Percentiles rank a stretch among this genome's conserved stretches.
Conservation (phyloP, 805 yeast genomes). For the Yamadazyma insecticola region DNA sequence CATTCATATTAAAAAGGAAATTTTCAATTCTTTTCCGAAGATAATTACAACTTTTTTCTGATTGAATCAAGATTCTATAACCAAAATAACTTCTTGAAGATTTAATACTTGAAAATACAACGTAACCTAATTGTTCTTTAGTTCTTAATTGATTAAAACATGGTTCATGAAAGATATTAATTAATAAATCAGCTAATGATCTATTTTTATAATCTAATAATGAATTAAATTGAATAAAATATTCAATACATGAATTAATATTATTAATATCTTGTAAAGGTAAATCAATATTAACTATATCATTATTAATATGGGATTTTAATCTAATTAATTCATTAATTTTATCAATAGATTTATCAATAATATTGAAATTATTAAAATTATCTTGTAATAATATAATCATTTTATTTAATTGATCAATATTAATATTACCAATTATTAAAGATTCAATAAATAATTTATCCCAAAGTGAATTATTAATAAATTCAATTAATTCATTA, state of each 20-base stretch:
- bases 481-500: constrained; percentile 48
- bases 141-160: constrained; percentile 88
- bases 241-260: constrained; percentile 80
- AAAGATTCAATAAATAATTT: constrained; percentile 67
- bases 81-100: constrained; percentile 70
- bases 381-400: constrained; percentile 13
- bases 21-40: constrained; percentile 72
- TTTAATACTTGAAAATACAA: constrained; percentile 76
- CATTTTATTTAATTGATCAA: constrained; percentile 38
- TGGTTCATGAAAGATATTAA: constrained; percentile 78
- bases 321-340: constrained; percentile 15
- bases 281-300: constrained; percentile 5
- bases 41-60: constrained; percentile 72
- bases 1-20: constrained; percentile 50
- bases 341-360: constrained; percentile 33
- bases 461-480: constrained; percentile 41
- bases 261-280: constrained; percentile 30
- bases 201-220: constrained; percentile 22
- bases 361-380: constrained; percentile 18
- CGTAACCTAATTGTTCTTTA: constrained; percentile 91
- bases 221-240: constrained; percentile 63
- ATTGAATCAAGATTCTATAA: constrained; percentile 72
- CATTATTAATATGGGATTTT: constrained; percentile 34
- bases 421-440: constrained; percentile 65
- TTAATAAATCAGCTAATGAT: constrained; percentile 58